Percentiles rank a stretch among this genome's conserved stretches.
These are phyloP conservation scores for Bolboschoenus planiculmis DNA, from an alignment of 176 grass and related monocot genomes.

Conservation along the genomic window DNA sequence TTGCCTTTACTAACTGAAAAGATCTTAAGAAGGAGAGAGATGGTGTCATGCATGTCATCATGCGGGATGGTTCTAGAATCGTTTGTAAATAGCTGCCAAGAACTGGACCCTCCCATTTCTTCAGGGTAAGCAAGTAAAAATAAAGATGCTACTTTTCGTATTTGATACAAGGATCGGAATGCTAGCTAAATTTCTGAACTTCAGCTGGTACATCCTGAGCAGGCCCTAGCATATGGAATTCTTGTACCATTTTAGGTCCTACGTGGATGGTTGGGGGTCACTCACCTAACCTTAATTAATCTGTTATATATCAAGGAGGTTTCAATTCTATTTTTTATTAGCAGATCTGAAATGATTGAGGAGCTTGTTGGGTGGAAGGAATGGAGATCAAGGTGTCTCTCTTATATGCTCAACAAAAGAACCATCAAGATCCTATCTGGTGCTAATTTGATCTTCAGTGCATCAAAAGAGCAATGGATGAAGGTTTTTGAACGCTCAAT, in stretches of 20 bases:
- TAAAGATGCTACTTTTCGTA: background rate
- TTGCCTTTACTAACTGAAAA: slow-evolving; percentile 54
- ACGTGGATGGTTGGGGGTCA: background rate
- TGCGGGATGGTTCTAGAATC: slow-evolving; percentile 32
- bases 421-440: slow-evolving; percentile 56
- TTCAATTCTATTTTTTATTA: slow-evolving; percentile 9
- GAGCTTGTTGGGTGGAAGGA: slow-evolving; percentile 51
- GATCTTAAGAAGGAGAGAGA: slow-evolving; percentile 35
- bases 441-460: slow-evolving; percentile 67
- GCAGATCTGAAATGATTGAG: slow-evolving; percentile 27
- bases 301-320: background rate
- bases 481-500: slow-evolving; percentile 48
- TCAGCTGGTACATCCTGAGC: background rate
- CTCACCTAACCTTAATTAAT: slow-evolving; percentile 10
- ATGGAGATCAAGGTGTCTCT: slow-evolving; percentile 55
- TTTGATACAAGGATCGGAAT: background rate
- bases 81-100: slow-evolving; percentile 27
- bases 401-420: slow-evolving; percentile 56
- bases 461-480: slow-evolving; percentile 67
- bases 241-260: background rate
- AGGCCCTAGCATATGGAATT: background rate
- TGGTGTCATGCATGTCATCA: slow-evolving; percentile 32
- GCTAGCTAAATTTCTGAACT: background rate
- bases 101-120: background rate
- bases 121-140: slow-evolving; percentile 3